Conservation (phyloP, 257 asterid species). For the Haberlea rhodopensis region DNA sequence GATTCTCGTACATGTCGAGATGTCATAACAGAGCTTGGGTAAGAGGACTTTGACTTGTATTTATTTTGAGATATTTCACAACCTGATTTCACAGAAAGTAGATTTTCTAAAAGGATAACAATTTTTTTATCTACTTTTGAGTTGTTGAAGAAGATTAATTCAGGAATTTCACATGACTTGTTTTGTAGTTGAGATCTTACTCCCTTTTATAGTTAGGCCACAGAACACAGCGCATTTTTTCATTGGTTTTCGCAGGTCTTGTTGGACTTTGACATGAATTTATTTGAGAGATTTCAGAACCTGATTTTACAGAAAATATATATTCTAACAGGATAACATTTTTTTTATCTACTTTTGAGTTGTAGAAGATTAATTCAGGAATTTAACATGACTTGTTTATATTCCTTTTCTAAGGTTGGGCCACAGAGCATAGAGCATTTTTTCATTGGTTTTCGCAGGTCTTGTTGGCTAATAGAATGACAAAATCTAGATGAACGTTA, state of each 20-base stretch:
- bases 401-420: neutral
- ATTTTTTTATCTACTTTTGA: conserved; percentile 20
- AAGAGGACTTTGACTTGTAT: conserved; percentile 27
- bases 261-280: no score
- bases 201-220: no score
- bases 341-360: neutral
- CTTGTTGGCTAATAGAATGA: neutral
- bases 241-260: no score
- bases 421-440: neutral
- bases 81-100: neutral
- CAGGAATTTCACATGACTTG: neutral
- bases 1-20: conserved; percentile 98
- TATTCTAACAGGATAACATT: neutral
- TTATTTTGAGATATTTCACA: conserved; percentile 14
- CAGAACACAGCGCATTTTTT: no score
- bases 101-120: neutral
- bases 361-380: neutral
- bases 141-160: conserved; percentile 7
- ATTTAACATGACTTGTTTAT: no score
- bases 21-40: conserved; percentile 98
- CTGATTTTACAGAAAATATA: neutral
- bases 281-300: no score
- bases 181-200: conserved; percentile 9
- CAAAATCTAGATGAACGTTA: neutral
- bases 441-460: neutral